A percentile compares a stretch with the other conserved stretches of the same genome.
Conservation (phyloP, 805 yeast genomes). For the Yamadazyma endophytica region DNA sequence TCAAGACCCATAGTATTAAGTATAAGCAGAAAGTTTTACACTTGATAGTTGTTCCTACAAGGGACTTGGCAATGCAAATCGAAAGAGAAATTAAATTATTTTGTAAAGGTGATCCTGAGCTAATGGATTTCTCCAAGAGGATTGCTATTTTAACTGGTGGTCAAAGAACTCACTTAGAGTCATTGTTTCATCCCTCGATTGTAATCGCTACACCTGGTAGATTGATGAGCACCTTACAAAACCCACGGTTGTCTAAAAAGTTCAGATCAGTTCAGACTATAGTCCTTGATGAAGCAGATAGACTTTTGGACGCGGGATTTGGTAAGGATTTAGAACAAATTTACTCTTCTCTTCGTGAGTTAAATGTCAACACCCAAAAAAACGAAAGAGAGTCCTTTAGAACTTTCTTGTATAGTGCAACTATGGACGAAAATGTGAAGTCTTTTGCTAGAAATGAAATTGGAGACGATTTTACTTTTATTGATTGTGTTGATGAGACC, state of each 20-base stretch:
- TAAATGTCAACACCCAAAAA: slow-evolving; percentile 15
- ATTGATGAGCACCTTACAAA: slow-evolving; percentile 55
- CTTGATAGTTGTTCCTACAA: slow-evolving; percentile 80
- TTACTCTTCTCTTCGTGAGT: slow-evolving; percentile 42
- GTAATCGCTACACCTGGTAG: slow-evolving; percentile 91
- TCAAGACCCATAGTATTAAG: slow-evolving; percentile 37
- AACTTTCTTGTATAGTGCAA: slow-evolving; percentile 82
- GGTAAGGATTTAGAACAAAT: slow-evolving; percentile 60
- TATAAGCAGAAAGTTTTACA: slow-evolving; percentile 29
- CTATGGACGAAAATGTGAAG: slow-evolving; percentile 67
- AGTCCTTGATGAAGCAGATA: slow-evolving; percentile 90
- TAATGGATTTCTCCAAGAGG: slow-evolving; percentile 18
- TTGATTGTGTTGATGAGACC: slow-evolving; percentile 71
- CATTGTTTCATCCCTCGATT: slow-evolving; percentile 46
- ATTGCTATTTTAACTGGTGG: slow-evolving; percentile 70
- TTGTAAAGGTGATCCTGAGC: slow-evolving; percentile 15
- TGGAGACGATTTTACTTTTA: slow-evolving; percentile 50
- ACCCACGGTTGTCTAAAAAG: slow-evolving; percentile 38
- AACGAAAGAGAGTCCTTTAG: slow-evolving; percentile 37
- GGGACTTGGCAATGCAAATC: slow-evolving; percentile 86
- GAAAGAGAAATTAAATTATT: slow-evolving; percentile 54
- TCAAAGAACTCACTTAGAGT: slow-evolving; percentile 30
- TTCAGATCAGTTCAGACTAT: slow-evolving; percentile 57
- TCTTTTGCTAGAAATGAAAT: slow-evolving; percentile 58
- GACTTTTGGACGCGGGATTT: slow-evolving; percentile 79